These are phyloP conservation scores for Lactarius hatsudake DNA, from an alignment of 768 basidiomycete genomes.

Conservation along the genomic window DNA sequence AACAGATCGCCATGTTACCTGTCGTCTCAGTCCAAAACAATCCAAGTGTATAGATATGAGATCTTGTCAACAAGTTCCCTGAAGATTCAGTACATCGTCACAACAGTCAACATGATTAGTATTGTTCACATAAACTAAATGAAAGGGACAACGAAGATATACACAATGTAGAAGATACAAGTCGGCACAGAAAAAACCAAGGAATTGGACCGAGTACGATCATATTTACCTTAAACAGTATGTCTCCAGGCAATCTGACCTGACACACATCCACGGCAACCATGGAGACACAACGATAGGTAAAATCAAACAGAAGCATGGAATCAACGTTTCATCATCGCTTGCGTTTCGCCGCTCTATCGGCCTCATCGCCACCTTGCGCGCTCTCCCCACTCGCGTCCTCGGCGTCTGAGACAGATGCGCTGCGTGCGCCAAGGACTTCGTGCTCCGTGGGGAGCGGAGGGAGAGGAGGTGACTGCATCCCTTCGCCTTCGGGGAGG, in stretches of 20 bases:
- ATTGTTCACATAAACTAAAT: conserved; percentile 16
- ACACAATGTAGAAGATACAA: conserved; percentile 16
- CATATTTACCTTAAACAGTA: conserved; percentile 12
- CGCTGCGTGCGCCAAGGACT: conserved; percentile 17
- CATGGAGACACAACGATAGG: conserved; percentile 3
- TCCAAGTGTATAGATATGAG: not conserved
- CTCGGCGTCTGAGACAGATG: conserved; percentile 21
- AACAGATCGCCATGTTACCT: not conserved
- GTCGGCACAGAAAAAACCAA: not conserved
- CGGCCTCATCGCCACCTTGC: conserved; percentile 7
- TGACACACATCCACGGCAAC: conserved; percentile 11
- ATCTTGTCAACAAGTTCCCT: not conserved
- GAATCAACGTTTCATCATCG: conserved; percentile 14
- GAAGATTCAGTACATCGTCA: not conserved
- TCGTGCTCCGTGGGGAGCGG: conserved; percentile 10
- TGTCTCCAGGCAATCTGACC: not conserved
- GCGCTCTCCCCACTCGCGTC: conserved; percentile 24
- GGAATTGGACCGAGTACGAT: not conserved
- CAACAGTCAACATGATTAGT: conserved; percentile 12
- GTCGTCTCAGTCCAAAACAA: not conserved
- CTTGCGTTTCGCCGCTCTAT: conserved; percentile 22
- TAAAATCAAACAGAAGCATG: not conserved
- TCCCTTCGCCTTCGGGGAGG: conserved; percentile 14
- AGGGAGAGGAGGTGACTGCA: conserved; percentile 3
- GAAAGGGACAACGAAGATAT: not conserved